These are phyloP conservation scores for Trametes hirsuta DNA, from an alignment of 1,284 basidiomycete species.

Conservation along the genomic window DNA sequence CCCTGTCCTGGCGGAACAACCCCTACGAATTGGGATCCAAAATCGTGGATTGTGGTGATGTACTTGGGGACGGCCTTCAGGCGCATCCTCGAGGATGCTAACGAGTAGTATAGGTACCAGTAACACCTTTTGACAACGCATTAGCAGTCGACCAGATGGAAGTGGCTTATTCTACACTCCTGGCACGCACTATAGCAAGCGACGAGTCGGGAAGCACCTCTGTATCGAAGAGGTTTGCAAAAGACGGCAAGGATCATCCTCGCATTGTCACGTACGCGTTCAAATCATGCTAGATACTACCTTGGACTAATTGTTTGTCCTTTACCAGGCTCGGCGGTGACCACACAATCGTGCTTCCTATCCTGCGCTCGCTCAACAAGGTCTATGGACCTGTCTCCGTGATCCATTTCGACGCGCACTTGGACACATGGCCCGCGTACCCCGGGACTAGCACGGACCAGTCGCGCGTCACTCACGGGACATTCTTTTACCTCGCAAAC, in stretches of 20 bases:
- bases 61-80: slow-evolving; percentile 35
- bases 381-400: slow-evolving; percentile 78
- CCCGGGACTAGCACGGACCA: slow-evolving; percentile 57
- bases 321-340: slow-evolving; percentile 71
- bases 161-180: slow-evolving; percentile 72
- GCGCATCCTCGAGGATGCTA: neutral
- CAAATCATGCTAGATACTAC: neutral
- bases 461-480: slow-evolving; percentile 74
- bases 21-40: slow-evolving; percentile 62
- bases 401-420: slow-evolving; percentile 82
- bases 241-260: slow-evolving; percentile 62
- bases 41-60: slow-evolving; percentile 83
- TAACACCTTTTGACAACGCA: slow-evolving; percentile 73
- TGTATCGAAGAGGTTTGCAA: slow-evolving; percentile 40
- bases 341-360: slow-evolving; percentile 79
- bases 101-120: slow-evolving; percentile 53
- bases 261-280: slow-evolving; percentile 63
- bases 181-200: slow-evolving; percentile 54
- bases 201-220: slow-evolving; percentile 14
- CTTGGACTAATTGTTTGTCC: neutral
- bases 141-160: slow-evolving; percentile 81
- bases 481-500: slow-evolving; percentile 74
- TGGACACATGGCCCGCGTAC: slow-evolving; percentile 67
- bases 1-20: slow-evolving; percentile 68
- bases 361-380: slow-evolving; percentile 71